These are phyloP conservation scores for Pisolithus marmoratus DNA, from an alignment of 768 basidiomycete genomes.

Conservation along the genomic window DNA sequence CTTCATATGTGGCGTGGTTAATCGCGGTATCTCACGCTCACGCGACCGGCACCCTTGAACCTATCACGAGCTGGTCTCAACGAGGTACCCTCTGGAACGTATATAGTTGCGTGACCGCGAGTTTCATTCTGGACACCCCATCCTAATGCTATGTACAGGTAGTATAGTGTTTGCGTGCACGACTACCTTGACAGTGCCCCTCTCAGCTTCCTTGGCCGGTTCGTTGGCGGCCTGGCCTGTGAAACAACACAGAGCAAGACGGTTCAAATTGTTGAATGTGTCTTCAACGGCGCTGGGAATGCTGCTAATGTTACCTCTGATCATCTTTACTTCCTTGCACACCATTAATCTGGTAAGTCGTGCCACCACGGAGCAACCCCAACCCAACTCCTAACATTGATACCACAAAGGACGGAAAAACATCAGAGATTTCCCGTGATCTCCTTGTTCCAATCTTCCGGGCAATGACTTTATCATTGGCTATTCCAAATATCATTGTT, in stretches of 20 bases:
- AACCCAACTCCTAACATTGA: constrained; percentile 8
- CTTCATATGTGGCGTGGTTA: constrained; percentile 59
- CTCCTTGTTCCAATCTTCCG: constrained; percentile 33
- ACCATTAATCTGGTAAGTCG: constrained; percentile 32
- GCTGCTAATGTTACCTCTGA: constrained; percentile 50
- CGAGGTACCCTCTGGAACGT: constrained; percentile 57
- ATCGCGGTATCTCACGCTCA: constrained; percentile 47
- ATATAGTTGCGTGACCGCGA: constrained; percentile 42
- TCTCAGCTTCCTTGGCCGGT: constrained; percentile 57
- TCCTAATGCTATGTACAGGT: constrained; percentile 30
- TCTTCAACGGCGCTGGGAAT: constrained; percentile 45
- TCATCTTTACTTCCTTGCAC: constrained; percentile 47
- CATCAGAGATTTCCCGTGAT: constrained; percentile 2
- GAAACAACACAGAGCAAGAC: constrained; percentile 45
- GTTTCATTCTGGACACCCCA: neutral
- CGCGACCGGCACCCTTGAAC: constrained; percentile 37
- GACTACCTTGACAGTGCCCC: constrained; percentile 56
- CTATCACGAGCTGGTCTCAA: constrained; percentile 32
- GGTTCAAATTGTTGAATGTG: constrained; percentile 54
- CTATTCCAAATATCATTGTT: constrained; percentile 54
- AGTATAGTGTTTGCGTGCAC: constrained; percentile 60
- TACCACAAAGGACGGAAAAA: neutral
- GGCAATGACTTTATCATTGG: constrained; percentile 48
- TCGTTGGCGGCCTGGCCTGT: constrained; percentile 9
- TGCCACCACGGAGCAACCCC: constrained; percentile 18